These are phyloP conservation scores for Staphylotrichum tortipilum DNA, from an alignment of 495 filamentous ascomycete species.

Conservation along the genomic window DNA sequence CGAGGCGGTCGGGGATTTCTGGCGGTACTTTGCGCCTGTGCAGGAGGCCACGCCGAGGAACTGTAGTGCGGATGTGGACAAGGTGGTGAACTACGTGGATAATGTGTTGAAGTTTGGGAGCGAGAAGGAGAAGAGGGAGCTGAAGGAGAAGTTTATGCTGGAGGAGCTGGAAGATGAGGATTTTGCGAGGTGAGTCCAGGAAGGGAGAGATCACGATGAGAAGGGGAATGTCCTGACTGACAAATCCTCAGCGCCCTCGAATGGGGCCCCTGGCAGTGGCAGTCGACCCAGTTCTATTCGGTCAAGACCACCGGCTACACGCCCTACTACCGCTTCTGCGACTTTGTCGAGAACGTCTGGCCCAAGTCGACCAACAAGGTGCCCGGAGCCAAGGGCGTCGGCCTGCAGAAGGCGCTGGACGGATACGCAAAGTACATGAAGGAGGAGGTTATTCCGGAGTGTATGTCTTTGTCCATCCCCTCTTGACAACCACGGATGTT, in stretches of 20 bases:
- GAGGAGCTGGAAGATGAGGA: conserved; percentile 48
- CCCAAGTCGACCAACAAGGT: conserved; percentile 21
- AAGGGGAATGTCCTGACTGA: conserved; percentile 1
- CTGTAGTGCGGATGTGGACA: conserved; percentile 49
- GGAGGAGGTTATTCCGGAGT: conserved; percentile 37
- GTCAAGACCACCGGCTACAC: conserved; percentile 11
- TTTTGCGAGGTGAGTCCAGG: conserved; percentile 45
- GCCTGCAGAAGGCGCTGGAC: conserved; percentile 20
- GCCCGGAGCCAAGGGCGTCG: conserved; percentile 21
- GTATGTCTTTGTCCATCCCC: not conserved
- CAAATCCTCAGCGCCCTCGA: conserved; percentile 32
- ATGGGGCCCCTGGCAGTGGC: conserved; percentile 52
- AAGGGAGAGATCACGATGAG: too few relatives aligned
- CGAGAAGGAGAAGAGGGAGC: conserved; percentile 32
- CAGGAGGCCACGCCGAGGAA: conserved; percentile 55
- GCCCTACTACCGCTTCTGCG: conserved; percentile 27
- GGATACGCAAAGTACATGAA: conserved; percentile 43
- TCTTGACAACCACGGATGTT: not conserved
- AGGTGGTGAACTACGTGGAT: conserved; percentile 52
- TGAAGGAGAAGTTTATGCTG: conserved; percentile 54
- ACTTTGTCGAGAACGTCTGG: conserved; percentile 27
- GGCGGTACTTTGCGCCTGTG: conserved; percentile 59
- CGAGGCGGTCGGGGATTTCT: conserved; percentile 54
- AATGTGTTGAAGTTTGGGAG: conserved; percentile 34
- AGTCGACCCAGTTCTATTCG: conserved; percentile 39